Conservation (phyloP, 192 early-diverging fungal genomes). For the Allomyces arbusculus region DNA sequence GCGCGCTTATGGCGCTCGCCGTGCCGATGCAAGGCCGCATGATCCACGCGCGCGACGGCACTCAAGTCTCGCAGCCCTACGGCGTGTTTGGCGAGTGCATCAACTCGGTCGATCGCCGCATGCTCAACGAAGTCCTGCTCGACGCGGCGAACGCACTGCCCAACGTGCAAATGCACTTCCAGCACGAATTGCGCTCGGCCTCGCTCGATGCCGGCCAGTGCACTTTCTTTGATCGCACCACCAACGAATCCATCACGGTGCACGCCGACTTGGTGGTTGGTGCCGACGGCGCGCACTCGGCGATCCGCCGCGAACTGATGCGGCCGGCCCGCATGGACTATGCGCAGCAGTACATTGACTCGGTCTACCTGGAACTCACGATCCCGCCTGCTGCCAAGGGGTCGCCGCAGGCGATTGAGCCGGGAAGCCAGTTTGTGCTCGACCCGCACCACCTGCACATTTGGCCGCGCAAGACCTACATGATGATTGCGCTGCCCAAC, state of each 20-base stretch:
- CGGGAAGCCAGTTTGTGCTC: conserved; percentile 37
- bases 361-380: conserved; percentile 77
- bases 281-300: conserved; percentile 72
- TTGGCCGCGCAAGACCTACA: conserved; percentile 87
- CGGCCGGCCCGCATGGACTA: conserved; percentile 53
- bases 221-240: conserved; percentile 14
- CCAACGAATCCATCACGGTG: conserved; percentile 17
- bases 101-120: conserved; percentile 76
- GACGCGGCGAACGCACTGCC: conserved; percentile 39
- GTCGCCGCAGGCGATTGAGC: conserved; percentile 9
- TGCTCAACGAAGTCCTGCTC: conserved; percentile 62
- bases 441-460: conserved; percentile 86
- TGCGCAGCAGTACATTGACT: conserved; percentile 73
- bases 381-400: conserved; percentile 51
- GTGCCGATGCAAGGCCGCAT: conserved; percentile 87
- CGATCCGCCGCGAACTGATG: conserved; percentile 63
- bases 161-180: conserved; percentile 57
- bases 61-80: conserved; percentile 60
- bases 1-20: conserved; percentile 37
- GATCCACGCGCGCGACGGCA: conserved; percentile 59
- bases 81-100: conserved; percentile 77
- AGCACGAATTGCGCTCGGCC: conserved; percentile 39
- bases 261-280: conserved; percentile 65
- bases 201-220: conserved; percentile 49
- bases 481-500: conserved; percentile 97